phyloP scores from a whole-genome alignment of 768 basidiomycete species.

The Hemileccinum rubropunctum region DNA sequence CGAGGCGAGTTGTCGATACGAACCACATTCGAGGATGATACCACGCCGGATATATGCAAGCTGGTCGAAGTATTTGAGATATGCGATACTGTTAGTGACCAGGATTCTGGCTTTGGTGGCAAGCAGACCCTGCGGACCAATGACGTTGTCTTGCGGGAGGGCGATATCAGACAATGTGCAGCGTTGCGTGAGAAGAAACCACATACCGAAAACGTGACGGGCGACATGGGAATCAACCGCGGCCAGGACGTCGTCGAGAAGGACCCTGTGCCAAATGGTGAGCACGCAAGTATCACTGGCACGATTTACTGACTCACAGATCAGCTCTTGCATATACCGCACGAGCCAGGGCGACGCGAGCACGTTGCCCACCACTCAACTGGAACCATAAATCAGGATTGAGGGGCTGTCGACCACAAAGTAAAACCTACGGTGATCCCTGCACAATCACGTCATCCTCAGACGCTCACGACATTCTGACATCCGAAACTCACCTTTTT shows the following conservation, averaged over 20 bases:
- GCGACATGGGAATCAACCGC: conserved; percentile 88
- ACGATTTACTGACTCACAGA: conserved; percentile 44
- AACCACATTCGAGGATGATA: conserved; percentile 73
- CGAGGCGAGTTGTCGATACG: conserved; percentile 57
- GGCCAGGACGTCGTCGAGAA: conserved; percentile 89
- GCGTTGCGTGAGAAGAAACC: neutral
- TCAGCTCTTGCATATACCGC: conserved; percentile 93
- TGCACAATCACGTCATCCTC: conserved; percentile 12
- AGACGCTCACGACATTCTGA: neutral
- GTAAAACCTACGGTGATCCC: conserved; percentile 53
- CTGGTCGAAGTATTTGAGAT: conserved; percentile 73
- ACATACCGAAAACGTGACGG: conserved; percentile 74
- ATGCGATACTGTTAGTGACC: conserved; percentile 87
- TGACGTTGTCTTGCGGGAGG: conserved; percentile 62
- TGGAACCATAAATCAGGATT: conserved; percentile 27
- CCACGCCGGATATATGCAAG: conserved; percentile 76
- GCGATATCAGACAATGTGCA: neutral
- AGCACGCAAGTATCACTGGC: neutral
- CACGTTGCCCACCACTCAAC: conserved; percentile 83
- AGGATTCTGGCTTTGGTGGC: conserved; percentile 80
- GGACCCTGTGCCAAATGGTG: conserved; percentile 40
- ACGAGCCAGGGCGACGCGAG: conserved; percentile 79
- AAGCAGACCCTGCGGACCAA: conserved; percentile 82
- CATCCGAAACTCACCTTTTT: conserved; percentile 55
- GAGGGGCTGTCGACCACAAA: conserved; percentile 3